A percentile compares a stretch with the other conserved stretches of the same genome.
These are phyloP conservation scores for Luzula sylvatica DNA, from an alignment of 176 grass and related monocot species.

Conservation along the genomic window DNA sequence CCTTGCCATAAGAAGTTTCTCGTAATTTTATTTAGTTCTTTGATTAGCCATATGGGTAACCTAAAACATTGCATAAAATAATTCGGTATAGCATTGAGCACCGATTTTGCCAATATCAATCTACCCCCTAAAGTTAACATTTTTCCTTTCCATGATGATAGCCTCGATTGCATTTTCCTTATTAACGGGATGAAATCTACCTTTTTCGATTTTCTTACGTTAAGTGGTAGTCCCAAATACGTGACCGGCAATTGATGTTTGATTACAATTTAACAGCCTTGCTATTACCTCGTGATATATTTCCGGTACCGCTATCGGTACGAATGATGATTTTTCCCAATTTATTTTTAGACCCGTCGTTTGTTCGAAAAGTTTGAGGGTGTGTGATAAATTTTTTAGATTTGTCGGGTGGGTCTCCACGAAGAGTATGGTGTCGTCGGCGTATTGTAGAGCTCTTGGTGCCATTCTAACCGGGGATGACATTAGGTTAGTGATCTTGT, in stretches of 20 bases:
- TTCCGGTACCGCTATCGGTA: background rate
- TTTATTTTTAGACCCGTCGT: too few species aligned
- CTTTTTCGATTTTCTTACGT: background rate
- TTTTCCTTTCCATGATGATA: too few species aligned
- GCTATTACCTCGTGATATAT: too few species aligned
- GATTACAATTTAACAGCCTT: background rate
- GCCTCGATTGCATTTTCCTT: too few species aligned
- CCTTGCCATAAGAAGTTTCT: too few species aligned
- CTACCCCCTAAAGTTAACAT: too few species aligned
- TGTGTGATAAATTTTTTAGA: background rate
- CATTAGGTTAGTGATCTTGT: background rate
- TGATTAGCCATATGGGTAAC: too few species aligned
- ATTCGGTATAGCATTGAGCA: too few species aligned
- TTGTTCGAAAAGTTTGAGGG: background rate
- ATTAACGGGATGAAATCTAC: background rate
- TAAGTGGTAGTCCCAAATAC: slow-evolving; percentile 1
- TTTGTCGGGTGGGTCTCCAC: background rate
- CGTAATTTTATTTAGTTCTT: too few species aligned
- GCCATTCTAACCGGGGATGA: background rate
- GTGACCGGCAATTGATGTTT: background rate
- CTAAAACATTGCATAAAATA: too few species aligned
- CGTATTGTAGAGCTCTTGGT: background rate
- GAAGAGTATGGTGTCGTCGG: background rate
- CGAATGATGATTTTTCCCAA: background rate
- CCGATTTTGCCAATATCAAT: too few species aligned